Evolutionary conservation across 176 grass and related monocot genomes (phyloP), one percentile per base, ranked within the genome.

Genomic region (Ensete ventricosum): DNA sequence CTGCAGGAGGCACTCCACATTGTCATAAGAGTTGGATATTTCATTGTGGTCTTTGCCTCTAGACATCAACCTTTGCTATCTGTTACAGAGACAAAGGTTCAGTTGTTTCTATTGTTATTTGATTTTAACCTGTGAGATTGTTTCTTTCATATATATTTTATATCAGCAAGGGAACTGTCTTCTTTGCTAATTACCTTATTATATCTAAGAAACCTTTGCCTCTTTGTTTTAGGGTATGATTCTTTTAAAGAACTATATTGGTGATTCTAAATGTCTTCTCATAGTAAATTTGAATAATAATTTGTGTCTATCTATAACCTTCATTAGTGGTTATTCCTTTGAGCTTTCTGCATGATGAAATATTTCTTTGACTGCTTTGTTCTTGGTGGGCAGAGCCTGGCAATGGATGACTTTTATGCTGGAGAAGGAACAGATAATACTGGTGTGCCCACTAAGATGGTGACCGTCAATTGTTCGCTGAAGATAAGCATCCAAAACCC

Each of bases 381-480:
- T 21, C 84, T 16, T 81, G 73, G 58, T 23, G 5, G 5, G 24
- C 76, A 98, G 94, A 93, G 83, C 64, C 66, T 91, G 82, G 80
- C 76, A 27, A 84, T 93, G 82, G 86, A 89, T 82, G 90, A 82
- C 14, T 91, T 98, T 60, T 98, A 93, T 3, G 84, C 84, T 9
- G 86, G 94, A 48, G 80, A 93, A 79, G 94, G 94, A 53, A 78
- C 78, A 26, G 94, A 98, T 75, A 53, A 1, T 26, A 93, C 94
- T 63, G 90, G 94, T 1, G 94, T 93, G 54, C 90, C 90, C 2
- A 98, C 94, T 48, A 87, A 87, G 76, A 65, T 98, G 68, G 77
- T 93, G 0, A 98, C 94, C 0, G 63, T 84, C 24, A 98, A 98
- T 54, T 85, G 90, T 74, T 85, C 94, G 0, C 71, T 98, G 57